Evolutionary conservation across 257 asterid genomes (phyloP).

Genomic region (Nicotiana undulata): DNA sequence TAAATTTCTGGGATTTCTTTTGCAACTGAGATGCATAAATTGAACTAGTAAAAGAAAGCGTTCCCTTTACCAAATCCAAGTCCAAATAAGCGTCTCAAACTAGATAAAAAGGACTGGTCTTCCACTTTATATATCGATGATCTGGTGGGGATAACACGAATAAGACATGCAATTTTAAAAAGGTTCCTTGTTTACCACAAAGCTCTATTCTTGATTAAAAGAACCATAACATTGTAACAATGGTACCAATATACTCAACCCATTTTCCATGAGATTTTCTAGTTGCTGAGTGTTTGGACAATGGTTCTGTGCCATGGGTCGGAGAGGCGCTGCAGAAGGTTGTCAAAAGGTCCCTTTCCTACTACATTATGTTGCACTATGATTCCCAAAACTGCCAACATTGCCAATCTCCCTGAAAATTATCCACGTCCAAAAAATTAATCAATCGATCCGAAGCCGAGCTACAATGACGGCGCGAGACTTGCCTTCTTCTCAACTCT

Average conservation of each 20-base stretch:
- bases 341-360: conserved; percentile 90
- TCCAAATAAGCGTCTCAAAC: not conserved
- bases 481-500: too few species aligned
- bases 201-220: conserved; percentile 1
- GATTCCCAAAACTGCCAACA: conserved; percentile 94
- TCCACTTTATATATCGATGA: not conserved
- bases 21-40: not conserved
- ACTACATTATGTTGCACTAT: conserved; percentile 85
- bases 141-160: not conserved
- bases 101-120: not conserved
- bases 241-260: not conserved
- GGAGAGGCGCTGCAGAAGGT: conserved; percentile 80
- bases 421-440: not conserved
- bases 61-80: not conserved
- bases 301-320: conserved; percentile 99
- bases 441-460: too few species aligned
- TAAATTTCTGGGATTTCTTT: not conserved
- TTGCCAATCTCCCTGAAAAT: conserved; percentile 85
- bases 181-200: conserved; percentile 6
- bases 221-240: not conserved
- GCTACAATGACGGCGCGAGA: too few species aligned
- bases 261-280: not conserved
- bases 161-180: not conserved
- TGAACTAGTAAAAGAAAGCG: not conserved
- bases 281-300: conserved; percentile 52